Percentiles rank a stretch among this genome's conserved stretches.
Evolutionary conservation across 2,329 filamentous ascomycete genomes (phyloP).

Genomic region (Chalaropsis ovoidea): DNA sequence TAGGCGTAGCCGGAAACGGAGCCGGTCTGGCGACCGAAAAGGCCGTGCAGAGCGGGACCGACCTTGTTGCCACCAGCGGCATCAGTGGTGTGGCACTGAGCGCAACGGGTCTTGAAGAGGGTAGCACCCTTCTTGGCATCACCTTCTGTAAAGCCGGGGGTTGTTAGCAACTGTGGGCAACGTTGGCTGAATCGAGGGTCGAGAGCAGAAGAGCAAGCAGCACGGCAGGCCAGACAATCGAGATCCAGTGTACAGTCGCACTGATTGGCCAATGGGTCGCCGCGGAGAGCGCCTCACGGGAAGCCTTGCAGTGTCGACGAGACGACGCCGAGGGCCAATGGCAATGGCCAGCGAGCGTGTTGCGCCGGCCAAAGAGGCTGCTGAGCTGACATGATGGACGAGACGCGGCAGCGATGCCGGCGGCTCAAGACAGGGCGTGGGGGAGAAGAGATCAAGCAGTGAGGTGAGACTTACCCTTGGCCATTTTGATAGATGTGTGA

Average conservation of each 20-base stretch:
- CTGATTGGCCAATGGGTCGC: not conserved
- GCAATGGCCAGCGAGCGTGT: not conserved
- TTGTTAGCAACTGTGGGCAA: not conserved
- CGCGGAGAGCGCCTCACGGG: not conserved
- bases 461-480: constrained; percentile 22
- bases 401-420: too few species aligned
- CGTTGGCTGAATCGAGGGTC: not conserved
- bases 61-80: constrained; percentile 91
- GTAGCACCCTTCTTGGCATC: constrained; percentile 92
- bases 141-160: constrained; percentile 43
- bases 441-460: not conserved
- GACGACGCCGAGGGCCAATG: not conserved
- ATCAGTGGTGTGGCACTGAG: constrained; percentile 96
- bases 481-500: constrained; percentile 21
- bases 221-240: not conserved
- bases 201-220: not conserved
- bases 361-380: too few species aligned
- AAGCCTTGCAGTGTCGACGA: not conserved
- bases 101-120: constrained; percentile 98
- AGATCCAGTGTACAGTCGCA: not conserved
- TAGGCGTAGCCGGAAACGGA: constrained; percentile 87
- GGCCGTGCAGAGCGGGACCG: constrained; percentile 90
- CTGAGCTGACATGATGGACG: too few species aligned
- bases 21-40: constrained; percentile 93
- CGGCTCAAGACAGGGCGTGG: not conserved